Evolutionary conservation across 305 asterid genomes (phyloP).

Genomic region (Rubia peregrina): DNA sequence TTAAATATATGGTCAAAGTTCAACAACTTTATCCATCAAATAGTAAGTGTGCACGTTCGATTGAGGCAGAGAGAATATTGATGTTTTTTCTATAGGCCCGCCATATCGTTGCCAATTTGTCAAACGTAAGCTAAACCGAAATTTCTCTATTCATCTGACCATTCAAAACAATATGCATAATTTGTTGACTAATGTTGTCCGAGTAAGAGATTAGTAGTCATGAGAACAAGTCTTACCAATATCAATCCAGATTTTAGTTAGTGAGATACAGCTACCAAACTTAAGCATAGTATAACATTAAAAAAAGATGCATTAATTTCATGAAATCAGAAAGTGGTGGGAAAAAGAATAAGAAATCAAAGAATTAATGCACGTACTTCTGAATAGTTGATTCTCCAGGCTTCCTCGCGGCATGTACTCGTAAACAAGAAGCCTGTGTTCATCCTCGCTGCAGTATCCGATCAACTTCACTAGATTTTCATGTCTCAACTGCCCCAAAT

Average conservation of each 20-base stretch:
- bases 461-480: slow-evolving; percentile 80
- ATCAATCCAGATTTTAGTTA: neutral
- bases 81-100: too few relatives aligned
- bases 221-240: neutral
- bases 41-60: too few relatives aligned
- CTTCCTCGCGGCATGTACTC: slow-evolving; percentile 96
- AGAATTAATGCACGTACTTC: slow-evolving; percentile 53
- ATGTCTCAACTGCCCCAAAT: slow-evolving; percentile 82
- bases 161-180: too few relatives aligned
- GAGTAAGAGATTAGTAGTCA: too few relatives aligned
- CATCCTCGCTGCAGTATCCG: slow-evolving; percentile 89
- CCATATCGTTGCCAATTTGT: too few relatives aligned
- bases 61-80: too few relatives aligned
- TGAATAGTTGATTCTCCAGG: slow-evolving; percentile 81
- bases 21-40: too few relatives aligned
- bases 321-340: neutral
- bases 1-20: too few relatives aligned
- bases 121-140: too few relatives aligned
- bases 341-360: neutral
- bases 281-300: neutral
- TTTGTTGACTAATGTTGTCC: too few relatives aligned
- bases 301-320: neutral
- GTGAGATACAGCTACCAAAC: slow-evolving; percentile 13
- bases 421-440: slow-evolving; percentile 77
- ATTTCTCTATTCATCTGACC: too few relatives aligned